Evolutionary conservation across 345 rosid species (phyloP).

Genomic region (Hypericum perforatum): DNA sequence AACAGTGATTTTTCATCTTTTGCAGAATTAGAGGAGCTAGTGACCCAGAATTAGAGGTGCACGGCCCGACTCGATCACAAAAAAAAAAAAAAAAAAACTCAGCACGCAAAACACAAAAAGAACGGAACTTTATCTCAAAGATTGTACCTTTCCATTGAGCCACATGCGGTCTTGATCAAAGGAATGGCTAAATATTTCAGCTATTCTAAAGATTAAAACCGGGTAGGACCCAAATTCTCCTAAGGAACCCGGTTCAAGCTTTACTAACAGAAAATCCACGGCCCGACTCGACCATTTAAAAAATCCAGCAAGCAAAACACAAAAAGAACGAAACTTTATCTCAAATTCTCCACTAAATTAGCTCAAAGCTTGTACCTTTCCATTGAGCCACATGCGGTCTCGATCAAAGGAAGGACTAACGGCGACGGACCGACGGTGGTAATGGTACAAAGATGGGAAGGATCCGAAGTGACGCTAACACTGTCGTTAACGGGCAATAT

Average conservation of each 20-base stretch:
- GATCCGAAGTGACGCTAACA: conserved; percentile 91
- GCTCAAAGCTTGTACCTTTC: conserved; percentile 42
- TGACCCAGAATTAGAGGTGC: no score
- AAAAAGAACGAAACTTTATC: background rate
- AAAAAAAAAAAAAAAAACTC: no score
- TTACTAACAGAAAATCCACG: no score
- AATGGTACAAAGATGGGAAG: conserved; percentile 79
- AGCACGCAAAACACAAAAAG: background rate
- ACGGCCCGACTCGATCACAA: no score
- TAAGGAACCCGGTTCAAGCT: no score
- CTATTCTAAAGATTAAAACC: no score
- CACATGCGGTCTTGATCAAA: conserved; percentile 91
- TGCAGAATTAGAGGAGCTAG: no score
- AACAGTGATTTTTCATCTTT: conserved; percentile 66
- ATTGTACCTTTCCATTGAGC: conserved; percentile 88
- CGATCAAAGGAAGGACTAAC: conserved; percentile 71
- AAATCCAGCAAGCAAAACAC: background rate
- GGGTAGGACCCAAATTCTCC: no score
- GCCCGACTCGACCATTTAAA: no score
- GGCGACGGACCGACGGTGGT: conserved; percentile 92
- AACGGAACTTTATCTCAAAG: background rate
- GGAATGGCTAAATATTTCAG: conserved; percentile 66
- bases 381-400: conserved; percentile 99
- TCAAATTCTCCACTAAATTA: background rate
- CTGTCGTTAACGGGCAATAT: conserved; percentile 94